These are phyloP conservation scores for Aureobasidium melanogenum DNA, from an alignment of 2,329 filamentous ascomycete species.

Conservation along the genomic window DNA sequence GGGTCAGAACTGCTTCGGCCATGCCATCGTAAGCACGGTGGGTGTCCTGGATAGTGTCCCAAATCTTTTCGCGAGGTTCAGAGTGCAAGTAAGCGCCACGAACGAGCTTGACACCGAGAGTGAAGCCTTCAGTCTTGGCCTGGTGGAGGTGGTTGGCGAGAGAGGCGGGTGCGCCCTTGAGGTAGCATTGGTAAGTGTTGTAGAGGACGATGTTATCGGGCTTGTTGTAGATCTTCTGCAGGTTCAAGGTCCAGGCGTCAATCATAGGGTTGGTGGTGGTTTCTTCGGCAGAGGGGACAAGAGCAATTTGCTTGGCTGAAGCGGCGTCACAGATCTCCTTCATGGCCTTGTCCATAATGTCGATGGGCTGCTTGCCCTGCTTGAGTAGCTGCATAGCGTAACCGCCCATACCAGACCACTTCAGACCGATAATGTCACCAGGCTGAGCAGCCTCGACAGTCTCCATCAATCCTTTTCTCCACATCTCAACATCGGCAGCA, in stretches of 20 bases:
- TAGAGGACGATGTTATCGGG: conserved; percentile 59
- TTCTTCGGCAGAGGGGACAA: conserved; percentile 84
- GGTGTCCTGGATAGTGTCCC: conserved; percentile 45
- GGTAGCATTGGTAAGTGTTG: conserved; percentile 51
- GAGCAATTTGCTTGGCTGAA: conserved; percentile 55
- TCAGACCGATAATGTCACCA: conserved; percentile 48
- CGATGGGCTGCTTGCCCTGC: conserved; percentile 52
- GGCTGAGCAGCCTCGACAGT: conserved; percentile 51
- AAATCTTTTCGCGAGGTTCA: conserved; percentile 43
- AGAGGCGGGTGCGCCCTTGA: conserved; percentile 38
- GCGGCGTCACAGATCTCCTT: conserved; percentile 67
- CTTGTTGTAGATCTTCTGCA: conserved; percentile 66
- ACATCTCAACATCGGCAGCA: conserved; percentile 56
- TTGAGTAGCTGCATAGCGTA: conserved; percentile 61
- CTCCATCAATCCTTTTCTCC: conserved; percentile 65
- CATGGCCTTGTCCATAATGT: conserved; percentile 59
- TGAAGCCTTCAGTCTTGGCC: conserved; percentile 40
- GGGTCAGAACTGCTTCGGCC: conserved; percentile 56
- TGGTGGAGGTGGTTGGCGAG: conserved; percentile 38
- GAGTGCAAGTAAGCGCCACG: conserved; percentile 47
- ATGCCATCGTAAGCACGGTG: conserved; percentile 62
- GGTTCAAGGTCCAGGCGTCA: conserved; percentile 68
- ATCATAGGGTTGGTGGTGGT: conserved; percentile 69
- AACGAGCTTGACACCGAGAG: conserved; percentile 48
- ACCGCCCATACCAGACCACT: conserved; percentile 74